Percentiles rank a stretch among this genome's conserved stretches.
These are phyloP conservation scores for Thermothelomyces thermophilus DNA, from an alignment of 2,329 filamentous ascomycete genomes.

Conservation along the genomic window DNA sequence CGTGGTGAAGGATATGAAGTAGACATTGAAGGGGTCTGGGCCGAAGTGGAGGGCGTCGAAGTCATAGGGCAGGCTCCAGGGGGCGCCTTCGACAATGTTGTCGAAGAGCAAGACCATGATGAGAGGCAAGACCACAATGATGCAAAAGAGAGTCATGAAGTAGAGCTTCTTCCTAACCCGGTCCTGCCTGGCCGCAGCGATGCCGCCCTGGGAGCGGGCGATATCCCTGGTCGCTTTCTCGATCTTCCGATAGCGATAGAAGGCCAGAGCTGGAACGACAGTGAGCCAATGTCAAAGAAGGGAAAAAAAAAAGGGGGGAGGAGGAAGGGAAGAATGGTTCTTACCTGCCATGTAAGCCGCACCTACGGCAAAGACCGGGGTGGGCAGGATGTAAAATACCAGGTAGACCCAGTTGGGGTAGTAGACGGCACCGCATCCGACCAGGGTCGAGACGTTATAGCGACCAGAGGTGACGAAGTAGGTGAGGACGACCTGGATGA, in stretches of 20 bases:
- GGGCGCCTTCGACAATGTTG: conserved; percentile 34
- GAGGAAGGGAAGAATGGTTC: too few relatives aligned
- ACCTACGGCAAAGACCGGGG: conserved; percentile 36
- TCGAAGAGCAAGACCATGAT: conserved; percentile 34
- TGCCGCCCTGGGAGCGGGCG: conserved; percentile 33
- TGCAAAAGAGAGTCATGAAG: conserved; percentile 46
- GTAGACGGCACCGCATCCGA: conserved; percentile 43
- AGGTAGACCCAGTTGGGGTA: conserved; percentile 42
- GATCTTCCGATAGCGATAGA: conserved; percentile 42
- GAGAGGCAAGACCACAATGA: conserved; percentile 47
- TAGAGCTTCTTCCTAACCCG: conserved; percentile 48
- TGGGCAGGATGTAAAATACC: conserved; percentile 43
- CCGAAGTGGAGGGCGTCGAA: conserved; percentile 38
- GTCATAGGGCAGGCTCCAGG: conserved; percentile 33
- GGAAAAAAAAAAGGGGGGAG: too few relatives aligned
- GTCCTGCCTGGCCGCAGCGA: conserved; percentile 37
- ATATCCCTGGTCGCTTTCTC: conserved; percentile 36
- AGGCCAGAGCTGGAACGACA: conserved; percentile 37
- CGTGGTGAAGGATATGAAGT: conserved; percentile 41
- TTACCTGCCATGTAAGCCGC: conserved; percentile 44
- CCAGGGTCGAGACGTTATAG: conserved; percentile 43
- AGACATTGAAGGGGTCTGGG: conserved; percentile 36
- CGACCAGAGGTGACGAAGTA: conserved; percentile 43
- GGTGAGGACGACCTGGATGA: conserved; percentile 43
- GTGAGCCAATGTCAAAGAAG: neutral